Evolutionary conservation across 1,284 basidiomycete genomes (phyloP), one percentile per base, ranked within the genome.

Genomic region (Tylopilus sp.): DNA sequence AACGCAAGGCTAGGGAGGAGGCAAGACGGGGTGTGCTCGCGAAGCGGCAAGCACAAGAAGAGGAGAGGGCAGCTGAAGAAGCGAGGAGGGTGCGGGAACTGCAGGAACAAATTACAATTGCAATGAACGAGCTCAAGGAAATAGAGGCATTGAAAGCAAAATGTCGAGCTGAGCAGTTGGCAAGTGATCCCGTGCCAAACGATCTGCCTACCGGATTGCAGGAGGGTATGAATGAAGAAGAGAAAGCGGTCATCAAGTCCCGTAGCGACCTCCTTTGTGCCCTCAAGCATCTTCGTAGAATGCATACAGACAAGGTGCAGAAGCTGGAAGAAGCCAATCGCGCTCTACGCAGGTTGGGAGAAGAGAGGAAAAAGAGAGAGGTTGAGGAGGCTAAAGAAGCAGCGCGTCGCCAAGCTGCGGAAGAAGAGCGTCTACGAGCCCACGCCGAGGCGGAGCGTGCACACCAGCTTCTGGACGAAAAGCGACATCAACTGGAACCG

Each of bases 211-310:
- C 43, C 11, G 52, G 58, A 20, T 34, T 42, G 3, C 51, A 54
- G 30, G 54, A 64, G n/a, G 51, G 44, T 18, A 66, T 69, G 65
- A 18, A 39, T 30, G 55, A 62, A 20, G 57, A 62, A 14, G 64
- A 65, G 45, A 44, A 37, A 15, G 26, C 47, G 5, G 31, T 2
- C n/a, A 45, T 66, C 44, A 42, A 51, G 41, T 28, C 29, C 4
- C 54, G 51, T 5, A 54, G 58, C 12, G 46, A 43, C 6, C 46
- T 60, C 38, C 49, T 62, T 46, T 6, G 15, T 6, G 36, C 37
- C 14, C 8, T 67, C 18, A 52, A 55, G n/a, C 44, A 54, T 26
- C 43, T 61, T 48, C 58, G 55, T 12, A 51, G 51, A 40, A 53
- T 56, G 47, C 56, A 61, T 34, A 21, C 42, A 17, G 54, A 60